These are phyloP conservation scores for Phlebiopsis gigantea DNA, from an alignment of 768 basidiomycete genomes.

Conservation along the genomic window DNA sequence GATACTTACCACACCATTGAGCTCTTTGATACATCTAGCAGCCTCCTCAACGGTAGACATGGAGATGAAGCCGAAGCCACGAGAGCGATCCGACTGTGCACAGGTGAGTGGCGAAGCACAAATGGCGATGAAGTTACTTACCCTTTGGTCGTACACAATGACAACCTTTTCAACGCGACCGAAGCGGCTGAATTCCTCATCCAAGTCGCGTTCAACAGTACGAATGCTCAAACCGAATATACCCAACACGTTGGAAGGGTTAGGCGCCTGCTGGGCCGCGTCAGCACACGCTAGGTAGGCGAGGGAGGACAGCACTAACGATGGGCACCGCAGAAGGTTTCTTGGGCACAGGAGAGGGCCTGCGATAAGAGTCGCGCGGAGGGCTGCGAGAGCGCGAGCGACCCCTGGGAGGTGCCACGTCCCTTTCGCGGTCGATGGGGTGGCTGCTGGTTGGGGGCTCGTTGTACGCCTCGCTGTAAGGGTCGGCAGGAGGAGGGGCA, in stretches of 20 bases:
- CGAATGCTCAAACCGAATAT: slow-evolving; percentile 98
- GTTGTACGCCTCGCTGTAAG: slow-evolving; percentile 79
- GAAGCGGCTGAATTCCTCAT: slow-evolving; percentile 87
- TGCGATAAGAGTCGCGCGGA: slow-evolving; percentile 39
- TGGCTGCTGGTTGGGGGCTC: slow-evolving; percentile 42
- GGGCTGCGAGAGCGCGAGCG: slow-evolving; percentile 74
- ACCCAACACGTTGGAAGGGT: slow-evolving; percentile 84
- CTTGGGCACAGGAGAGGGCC: slow-evolving; percentile 50
- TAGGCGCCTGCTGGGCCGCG: slow-evolving; percentile 65
- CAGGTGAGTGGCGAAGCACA: slow-evolving; percentile 4
- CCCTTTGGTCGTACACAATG: slow-evolving; percentile 95
- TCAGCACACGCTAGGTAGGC: slow-evolving; percentile 29
- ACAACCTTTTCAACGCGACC: slow-evolving; percentile 93
- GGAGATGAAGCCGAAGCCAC: slow-evolving; percentile 96
- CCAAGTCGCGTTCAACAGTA: slow-evolving; percentile 88
- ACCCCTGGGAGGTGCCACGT: slow-evolving; percentile 48
- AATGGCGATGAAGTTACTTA: slow-evolving; percentile 36
- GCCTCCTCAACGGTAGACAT: slow-evolving; percentile 92
- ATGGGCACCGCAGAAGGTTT: slow-evolving; percentile 69
- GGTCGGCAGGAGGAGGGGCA: slow-evolving; percentile 57
- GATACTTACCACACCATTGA: slow-evolving; percentile 82
- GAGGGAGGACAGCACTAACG: slow-evolving; percentile 40
- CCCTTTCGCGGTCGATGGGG: slow-evolving; percentile 45
- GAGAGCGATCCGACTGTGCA: slow-evolving; percentile 83
- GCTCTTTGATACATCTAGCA: slow-evolving; percentile 75